Conservation (phyloP, 1,284 basidiomycete genomes). For the Dichomitus squalens region DNA sequence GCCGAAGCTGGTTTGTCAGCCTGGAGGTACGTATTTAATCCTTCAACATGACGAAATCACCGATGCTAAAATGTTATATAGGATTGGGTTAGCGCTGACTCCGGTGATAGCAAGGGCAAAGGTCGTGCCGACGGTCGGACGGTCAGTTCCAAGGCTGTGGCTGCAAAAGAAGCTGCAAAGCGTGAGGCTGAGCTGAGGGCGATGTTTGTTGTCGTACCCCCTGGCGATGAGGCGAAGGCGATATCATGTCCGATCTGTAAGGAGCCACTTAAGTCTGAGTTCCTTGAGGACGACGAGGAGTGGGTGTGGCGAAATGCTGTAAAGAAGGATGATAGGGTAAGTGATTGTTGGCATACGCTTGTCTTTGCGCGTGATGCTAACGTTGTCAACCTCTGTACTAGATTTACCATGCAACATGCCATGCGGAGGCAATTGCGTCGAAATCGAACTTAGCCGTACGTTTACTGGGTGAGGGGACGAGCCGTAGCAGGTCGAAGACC, state of each 20-base stretch:
- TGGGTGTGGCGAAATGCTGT: slow-evolving; percentile 98
- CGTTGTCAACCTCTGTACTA: slow-evolving; percentile 30
- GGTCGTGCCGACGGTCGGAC: slow-evolving; percentile 55
- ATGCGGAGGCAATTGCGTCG: slow-evolving; percentile 73
- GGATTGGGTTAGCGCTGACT: slow-evolving; percentile 84
- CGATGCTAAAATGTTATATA: slow-evolving; percentile 32
- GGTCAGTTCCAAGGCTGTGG: slow-evolving; percentile 56
- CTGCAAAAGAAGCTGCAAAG: slow-evolving; percentile 69
- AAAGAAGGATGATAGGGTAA: slow-evolving; percentile 78
- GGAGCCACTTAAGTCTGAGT: slow-evolving; percentile 91
- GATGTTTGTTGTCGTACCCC: slow-evolving; percentile 85
- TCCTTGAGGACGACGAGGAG: slow-evolving; percentile 95
- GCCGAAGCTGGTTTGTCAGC: slow-evolving; percentile 88
- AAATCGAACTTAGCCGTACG: slow-evolving; percentile 65
- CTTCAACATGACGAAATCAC: neutral
- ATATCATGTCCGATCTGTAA: slow-evolving; percentile 97
- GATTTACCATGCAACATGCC: slow-evolving; percentile 93
- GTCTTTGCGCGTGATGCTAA: neutral
- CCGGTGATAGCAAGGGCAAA: slow-evolving; percentile 64
- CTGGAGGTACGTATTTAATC: slow-evolving; percentile 70
- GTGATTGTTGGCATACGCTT: slow-evolving; percentile 35
- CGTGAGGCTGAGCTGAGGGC: slow-evolving; percentile 75
- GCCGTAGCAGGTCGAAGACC: slow-evolving; percentile 70
- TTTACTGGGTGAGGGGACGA: slow-evolving; percentile 57
- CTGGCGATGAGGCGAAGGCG: slow-evolving; percentile 79